A percentile compares a stretch with the other conserved stretches of the same genome.
Evolutionary conservation across 73 alveolate genomes (phyloP).

Genomic region (Paramecium tetraurelia): DNA sequence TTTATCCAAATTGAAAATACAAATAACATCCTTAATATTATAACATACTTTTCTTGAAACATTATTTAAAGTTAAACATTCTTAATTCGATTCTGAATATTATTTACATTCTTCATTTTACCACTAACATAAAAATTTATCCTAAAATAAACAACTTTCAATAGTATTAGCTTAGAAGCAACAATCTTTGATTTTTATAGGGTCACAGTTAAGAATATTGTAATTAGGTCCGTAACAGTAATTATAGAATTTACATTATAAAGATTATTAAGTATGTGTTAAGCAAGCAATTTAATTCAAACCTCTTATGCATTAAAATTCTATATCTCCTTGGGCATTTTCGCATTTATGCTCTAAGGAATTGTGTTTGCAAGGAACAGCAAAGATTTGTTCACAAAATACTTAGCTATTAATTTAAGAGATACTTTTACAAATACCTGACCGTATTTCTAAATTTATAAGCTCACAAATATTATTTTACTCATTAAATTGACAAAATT

Average conservation of each 20-base stretch:
- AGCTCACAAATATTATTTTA: background rate
- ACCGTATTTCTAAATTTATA: background rate
- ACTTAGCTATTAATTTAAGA: background rate
- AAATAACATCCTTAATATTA: background rate
- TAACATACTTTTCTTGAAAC: background rate
- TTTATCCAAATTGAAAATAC: too few relatives aligned
- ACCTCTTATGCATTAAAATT: background rate
- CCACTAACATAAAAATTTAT: background rate
- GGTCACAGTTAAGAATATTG: background rate
- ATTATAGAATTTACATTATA: background rate
- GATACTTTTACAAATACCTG: background rate
- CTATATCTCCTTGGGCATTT: background rate
- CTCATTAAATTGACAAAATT: too few relatives aligned
- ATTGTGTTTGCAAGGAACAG: background rate
- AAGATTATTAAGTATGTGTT: background rate
- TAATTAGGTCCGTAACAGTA: background rate
- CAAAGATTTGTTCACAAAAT: background rate
- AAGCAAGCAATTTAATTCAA: background rate
- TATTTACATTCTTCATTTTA: too few relatives aligned
- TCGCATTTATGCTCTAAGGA: background rate
- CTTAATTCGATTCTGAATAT: too few relatives aligned
- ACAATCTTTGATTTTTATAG: background rate
- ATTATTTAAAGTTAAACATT: too few relatives aligned
- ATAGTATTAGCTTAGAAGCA: background rate
- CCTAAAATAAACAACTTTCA: background rate